Evolutionary conservation across 768 basidiomycete genomes (phyloP), one percentile per base, ranked within the genome.

Genomic region (Russula dissimulans): DNA sequence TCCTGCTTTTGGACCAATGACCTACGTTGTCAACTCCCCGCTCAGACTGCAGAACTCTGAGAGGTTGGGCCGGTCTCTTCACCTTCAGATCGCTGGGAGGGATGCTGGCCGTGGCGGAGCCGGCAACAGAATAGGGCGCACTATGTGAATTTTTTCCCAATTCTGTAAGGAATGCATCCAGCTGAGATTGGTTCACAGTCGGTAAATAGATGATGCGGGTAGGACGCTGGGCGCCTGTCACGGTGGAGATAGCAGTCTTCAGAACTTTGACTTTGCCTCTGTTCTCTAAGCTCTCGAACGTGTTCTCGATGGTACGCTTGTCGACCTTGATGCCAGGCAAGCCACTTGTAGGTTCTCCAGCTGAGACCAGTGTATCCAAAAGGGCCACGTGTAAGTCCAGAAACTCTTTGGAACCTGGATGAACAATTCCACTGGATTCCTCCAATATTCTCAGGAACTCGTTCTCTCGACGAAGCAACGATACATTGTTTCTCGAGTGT

Each of bases 401-500:
- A 66, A 91, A 80, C 61, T 90, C 87, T 66, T 84, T 88, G 29
- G 79, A 77, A 59, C 83, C 80, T 12, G 80, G 75, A 65, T 86
- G 85, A 47, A 79, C 73, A 44, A 91, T 81, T 0, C 91, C 91
- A 7, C 86, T 86, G 54, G 79, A 72, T 26, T 75, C 77, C 57
- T 83, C 78, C n/a, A 92, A 71, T 22, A 89, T 78, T 34, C 80
- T 82, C 56, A 84, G 68, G 50, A 93, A 70, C 70, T 94, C 91
- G 61, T 87, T 89, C 73, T 93, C 89, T 22, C 91, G 82, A 4
- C 89, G 82, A 44, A 90, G 74, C 59, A 86, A 79, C 15, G 91
- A 89, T 29, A 93, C 81, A 64, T 92, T 94, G 50, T 82, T 75
- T 62, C 78, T 80, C 32, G 73, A 60, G 34, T 72, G 69, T 7